Conservation (phyloP, 768 basidiomycete species). For the Chiua virens region DNA sequence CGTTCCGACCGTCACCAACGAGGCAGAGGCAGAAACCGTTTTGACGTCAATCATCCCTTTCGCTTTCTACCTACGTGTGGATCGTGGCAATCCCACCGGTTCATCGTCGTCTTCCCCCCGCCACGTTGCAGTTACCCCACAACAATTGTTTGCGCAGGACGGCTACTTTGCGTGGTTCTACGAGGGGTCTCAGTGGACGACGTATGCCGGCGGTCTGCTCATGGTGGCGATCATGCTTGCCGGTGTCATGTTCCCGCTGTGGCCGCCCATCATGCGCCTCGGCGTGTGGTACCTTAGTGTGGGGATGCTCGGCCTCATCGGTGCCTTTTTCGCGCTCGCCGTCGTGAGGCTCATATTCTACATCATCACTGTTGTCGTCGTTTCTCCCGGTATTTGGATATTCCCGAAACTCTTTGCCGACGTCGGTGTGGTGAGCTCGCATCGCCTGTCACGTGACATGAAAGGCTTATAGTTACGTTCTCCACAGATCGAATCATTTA, state of each 20-base stretch:
- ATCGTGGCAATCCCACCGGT: conserved; percentile 56
- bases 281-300: conserved; percentile 97
- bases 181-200: conserved; percentile 91
- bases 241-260: conserved; percentile 98
- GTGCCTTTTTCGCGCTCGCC: conserved; percentile 86
- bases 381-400: conserved; percentile 95
- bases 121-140: conserved; percentile 67
- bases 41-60: conserved; percentile 73
- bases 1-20: conserved; percentile 68
- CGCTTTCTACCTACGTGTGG: conserved; percentile 92
- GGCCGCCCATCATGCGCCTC: conserved; percentile 89
- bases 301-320: conserved; percentile 83
- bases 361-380: conserved; percentile 83
- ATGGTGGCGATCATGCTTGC: conserved; percentile 95
- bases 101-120: conserved; percentile 71
- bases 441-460: neutral
- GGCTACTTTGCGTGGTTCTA: conserved; percentile 98
- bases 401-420: conserved; percentile 98
- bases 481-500: conserved; percentile 91
- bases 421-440: conserved; percentile 87
- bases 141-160: conserved; percentile 74
- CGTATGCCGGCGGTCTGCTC: conserved; percentile 82
- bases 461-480: neutral
- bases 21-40: conserved; percentile 69
- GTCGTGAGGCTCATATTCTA: conserved; percentile 92